Percentiles rank a stretch among this genome's conserved stretches.
phyloP scores from a whole-genome alignment of 768 basidiomycete species.

The Lepiota brunneoincarnata region DNA sequence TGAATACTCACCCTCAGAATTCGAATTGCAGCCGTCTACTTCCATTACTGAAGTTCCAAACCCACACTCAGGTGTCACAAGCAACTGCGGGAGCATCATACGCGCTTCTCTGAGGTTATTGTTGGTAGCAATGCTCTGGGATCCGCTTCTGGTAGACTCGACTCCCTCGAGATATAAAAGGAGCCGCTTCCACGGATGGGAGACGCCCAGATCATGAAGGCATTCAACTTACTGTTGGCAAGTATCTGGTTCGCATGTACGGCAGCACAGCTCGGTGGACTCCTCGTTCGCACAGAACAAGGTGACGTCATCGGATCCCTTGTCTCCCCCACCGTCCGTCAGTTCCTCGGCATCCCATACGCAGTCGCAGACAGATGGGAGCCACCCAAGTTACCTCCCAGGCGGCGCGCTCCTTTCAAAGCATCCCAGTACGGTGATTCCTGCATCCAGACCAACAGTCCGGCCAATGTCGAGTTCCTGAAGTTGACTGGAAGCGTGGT shows the following conservation, averaged over 20 bases:
- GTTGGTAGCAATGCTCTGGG: no score
- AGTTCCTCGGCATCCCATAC: conserved; percentile 34
- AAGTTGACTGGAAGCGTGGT: conserved; percentile 23
- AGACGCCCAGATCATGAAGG: background rate
- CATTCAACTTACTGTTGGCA: background rate
- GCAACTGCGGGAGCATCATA: background rate
- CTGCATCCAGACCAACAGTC: conserved; percentile 25
- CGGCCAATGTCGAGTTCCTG: conserved; percentile 21
- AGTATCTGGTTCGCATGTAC: background rate
- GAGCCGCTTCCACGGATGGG: background rate
- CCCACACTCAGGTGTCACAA: background rate
- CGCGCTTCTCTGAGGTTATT: background rate
- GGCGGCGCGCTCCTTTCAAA: conserved; percentile 16
- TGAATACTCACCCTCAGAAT: no score
- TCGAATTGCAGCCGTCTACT: background rate
- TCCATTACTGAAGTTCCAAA: background rate
- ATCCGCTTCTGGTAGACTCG: background rate
- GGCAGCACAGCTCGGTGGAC: conserved; percentile 12
- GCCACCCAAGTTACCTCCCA: conserved; percentile 23
- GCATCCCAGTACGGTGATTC: conserved; percentile 29
- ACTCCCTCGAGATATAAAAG: conserved; percentile 1
- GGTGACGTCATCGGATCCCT: conserved; percentile 29
- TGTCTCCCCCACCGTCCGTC: conserved; percentile 25
- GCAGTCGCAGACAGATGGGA: conserved; percentile 32
- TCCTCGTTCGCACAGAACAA: conserved; percentile 27